Base-by-base conservation (phyloP, 768 basidiomycete genomes). In the Termitomyces sp. region DNA sequence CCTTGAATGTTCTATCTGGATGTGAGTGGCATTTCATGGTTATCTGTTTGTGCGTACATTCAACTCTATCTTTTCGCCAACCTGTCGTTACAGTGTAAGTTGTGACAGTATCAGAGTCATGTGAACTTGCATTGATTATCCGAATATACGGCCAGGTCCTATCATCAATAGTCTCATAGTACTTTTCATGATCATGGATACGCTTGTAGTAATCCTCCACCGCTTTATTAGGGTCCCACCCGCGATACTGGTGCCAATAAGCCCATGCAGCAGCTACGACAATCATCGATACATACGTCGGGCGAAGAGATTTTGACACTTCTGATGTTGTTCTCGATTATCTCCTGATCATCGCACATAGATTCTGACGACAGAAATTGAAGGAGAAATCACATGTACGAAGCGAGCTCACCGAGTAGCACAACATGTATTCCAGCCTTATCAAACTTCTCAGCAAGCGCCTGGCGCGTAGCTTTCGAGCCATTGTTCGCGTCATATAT, bases 401-500 rank as follows among this genome's bases (percentile, higher is more conserved):
- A 55, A 36, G 46, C 16, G 39, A 39, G 62, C 77, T 64, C 73
- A 92, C 96, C 96, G 26, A 99, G 81, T 72, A 98, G 80, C 64
- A 98, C 83, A 59, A 99, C 92, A 77, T 98, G 96, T 52, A 98
- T 88, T 1, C 91, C 94, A 22, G 73, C 80, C 66, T 83, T 82
- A 69, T 91, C 88, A 66, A 96, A 98, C 73, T 85, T 94, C 73
- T 94, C 86, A 0, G 87, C 86, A 50, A 97, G 70, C 22, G 76
- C 75, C 60, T 88, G 84, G 55, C 97, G 76, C 31, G 80, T 80
- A 48, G 78, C 80, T 22, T 79, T 77, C 7, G 84, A 85, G 1
- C 94, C 94, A 64, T 98, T 98, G 68, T 99, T 99, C 29, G 97
- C 97, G 69, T 99, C 97, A 75, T 98, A 98, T 61, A 99, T 95